These are phyloP conservation scores for Cucumis cinereus DNA, from an alignment of 306 rosid species.

Conservation along the genomic window DNA sequence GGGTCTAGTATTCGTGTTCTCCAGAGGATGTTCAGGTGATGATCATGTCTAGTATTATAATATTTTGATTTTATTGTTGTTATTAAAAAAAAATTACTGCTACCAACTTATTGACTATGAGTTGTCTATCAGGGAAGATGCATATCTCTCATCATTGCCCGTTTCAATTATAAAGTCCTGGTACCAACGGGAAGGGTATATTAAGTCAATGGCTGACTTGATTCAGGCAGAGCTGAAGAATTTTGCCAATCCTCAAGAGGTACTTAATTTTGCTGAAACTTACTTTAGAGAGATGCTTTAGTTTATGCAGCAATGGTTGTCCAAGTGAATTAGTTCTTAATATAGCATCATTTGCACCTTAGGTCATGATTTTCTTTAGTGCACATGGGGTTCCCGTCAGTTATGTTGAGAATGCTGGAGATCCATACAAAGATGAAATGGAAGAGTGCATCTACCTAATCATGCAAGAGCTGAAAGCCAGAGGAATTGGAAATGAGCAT, in stretches of 20 bases:
- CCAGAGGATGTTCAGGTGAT: conserved; percentile 63
- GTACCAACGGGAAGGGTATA: conserved; percentile 86
- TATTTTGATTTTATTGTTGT: neutral
- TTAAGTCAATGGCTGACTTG: conserved; percentile 89
- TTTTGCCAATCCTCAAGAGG: conserved; percentile 64
- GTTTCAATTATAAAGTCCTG: conserved; percentile 89
- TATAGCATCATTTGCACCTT: conserved; percentile 5
- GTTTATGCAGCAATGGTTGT: neutral
- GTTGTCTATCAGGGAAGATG: conserved; percentile 66
- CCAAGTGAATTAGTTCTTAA: conserved; percentile 1
- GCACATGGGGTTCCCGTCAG: conserved; percentile 98
- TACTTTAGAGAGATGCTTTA: neutral
- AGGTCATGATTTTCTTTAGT: conserved; percentile 94
- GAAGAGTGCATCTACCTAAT: conserved; percentile 85
- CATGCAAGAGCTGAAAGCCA: conserved; percentile 87
- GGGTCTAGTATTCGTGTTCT: conserved; percentile 93
- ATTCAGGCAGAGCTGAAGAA: conserved; percentile 63
- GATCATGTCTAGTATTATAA: neutral
- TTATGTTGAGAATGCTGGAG: conserved; percentile 88
- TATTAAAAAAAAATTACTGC: neutral
- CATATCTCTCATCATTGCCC: conserved; percentile 58
- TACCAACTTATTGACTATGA: conserved; percentile 16
- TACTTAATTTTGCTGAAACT: conserved; percentile 20
- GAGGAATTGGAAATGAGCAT: conserved; percentile 74
- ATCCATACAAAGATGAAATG: conserved; percentile 97